These are phyloP conservation scores for Fusarium dlaminii DNA, from an alignment of 2,329 filamentous ascomycete species.

Conservation along the genomic window DNA sequence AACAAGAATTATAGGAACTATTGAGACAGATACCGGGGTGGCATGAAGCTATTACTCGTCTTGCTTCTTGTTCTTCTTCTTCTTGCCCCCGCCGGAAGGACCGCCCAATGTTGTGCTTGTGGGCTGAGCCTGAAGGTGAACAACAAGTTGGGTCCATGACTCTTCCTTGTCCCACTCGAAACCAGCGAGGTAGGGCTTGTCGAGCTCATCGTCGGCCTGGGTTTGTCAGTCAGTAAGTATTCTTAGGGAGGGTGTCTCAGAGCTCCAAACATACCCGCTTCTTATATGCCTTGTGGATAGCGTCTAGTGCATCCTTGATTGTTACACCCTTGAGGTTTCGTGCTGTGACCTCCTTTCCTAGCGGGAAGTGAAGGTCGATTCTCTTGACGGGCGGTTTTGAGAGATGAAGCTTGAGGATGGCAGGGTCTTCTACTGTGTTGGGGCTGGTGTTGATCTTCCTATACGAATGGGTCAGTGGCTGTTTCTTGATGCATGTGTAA, in stretches of 20 bases:
- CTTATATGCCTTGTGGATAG: slow-evolving; percentile 96
- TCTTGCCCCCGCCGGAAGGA: slow-evolving; percentile 67
- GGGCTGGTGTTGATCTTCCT: slow-evolving; percentile 97
- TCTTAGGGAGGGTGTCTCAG: not conserved
- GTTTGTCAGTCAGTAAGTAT: not conserved
- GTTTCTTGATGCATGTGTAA: not conserved
- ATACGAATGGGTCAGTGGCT: slow-evolving; percentile 6
- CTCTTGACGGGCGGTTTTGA: slow-evolving; percentile 88
- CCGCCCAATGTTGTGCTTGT: slow-evolving; percentile 51
- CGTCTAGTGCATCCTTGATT: slow-evolving; percentile 95
- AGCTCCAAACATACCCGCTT: slow-evolving; percentile 76
- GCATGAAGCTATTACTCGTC: slow-evolving; percentile 49
- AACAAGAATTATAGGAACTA: slow-evolving; percentile 52
- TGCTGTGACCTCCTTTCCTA: slow-evolving; percentile 87
- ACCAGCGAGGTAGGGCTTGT: slow-evolving; percentile 85
- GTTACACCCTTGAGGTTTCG: slow-evolving; percentile 94
- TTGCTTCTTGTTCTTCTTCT: slow-evolving; percentile 76
- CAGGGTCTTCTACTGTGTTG: slow-evolving; percentile 80
- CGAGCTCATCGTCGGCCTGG: slow-evolving; percentile 90
- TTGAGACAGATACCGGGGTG: slow-evolving; percentile 52
- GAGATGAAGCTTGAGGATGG: slow-evolving; percentile 83
- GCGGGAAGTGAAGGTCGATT: slow-evolving; percentile 91
- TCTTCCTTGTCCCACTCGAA: slow-evolving; percentile 98
- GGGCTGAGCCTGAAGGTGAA: slow-evolving; percentile 82
- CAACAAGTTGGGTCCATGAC: slow-evolving; percentile 86